These are phyloP conservation scores for Lachancea lanzarotensis DNA, from an alignment of 805 yeast genomes.

Conservation along the genomic window DNA sequence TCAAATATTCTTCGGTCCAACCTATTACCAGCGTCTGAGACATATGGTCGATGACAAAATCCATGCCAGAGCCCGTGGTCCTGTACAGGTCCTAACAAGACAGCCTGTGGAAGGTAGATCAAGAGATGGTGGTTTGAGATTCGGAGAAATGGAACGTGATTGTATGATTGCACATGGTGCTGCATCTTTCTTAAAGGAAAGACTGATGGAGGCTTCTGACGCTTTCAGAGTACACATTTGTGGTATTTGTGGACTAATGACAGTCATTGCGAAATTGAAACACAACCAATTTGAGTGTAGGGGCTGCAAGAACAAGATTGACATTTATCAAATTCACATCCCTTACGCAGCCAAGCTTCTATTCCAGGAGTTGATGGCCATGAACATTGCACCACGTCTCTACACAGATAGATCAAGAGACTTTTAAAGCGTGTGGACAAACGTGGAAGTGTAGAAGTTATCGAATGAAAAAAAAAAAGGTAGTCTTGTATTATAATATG, in stretches of 20 bases:
- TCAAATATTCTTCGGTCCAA: slow-evolving; percentile 98
- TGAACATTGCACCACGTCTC: slow-evolving; percentile 96
- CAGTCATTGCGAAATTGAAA: slow-evolving; percentile 93
- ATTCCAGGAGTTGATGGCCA: slow-evolving; percentile 99
- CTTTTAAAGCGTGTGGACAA: slow-evolving; percentile 17
- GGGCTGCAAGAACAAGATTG: slow-evolving; percentile 96
- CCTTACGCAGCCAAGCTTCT: slow-evolving; percentile 97
- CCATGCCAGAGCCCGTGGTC: slow-evolving; percentile 99
- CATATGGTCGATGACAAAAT: slow-evolving; percentile 99
- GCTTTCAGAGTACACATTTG: slow-evolving; percentile 97
- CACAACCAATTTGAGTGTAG: slow-evolving; percentile 98
- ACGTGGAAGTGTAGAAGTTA: not conserved
- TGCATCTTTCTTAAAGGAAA: slow-evolving; percentile 94
- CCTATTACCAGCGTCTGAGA: slow-evolving; percentile 96
- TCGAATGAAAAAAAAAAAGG: not conserved
- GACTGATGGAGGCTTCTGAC: slow-evolving; percentile 98
- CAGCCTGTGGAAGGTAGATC: slow-evolving; percentile 99
- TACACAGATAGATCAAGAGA: slow-evolving; percentile 77
- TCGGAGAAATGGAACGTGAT: slow-evolving; percentile 99
- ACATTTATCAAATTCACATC: slow-evolving; percentile 93
- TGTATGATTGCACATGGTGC: slow-evolving; percentile 99
- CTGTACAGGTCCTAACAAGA: slow-evolving; percentile 94
- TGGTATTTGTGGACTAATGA: slow-evolving; percentile 97
- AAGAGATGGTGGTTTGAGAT: slow-evolving; percentile 96
- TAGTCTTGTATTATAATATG: slow-evolving; percentile 1